These are phyloP conservation scores for Solanum hybrid DNA, from an alignment of 305 asterid genomes.

Conservation along the genomic window DNA sequence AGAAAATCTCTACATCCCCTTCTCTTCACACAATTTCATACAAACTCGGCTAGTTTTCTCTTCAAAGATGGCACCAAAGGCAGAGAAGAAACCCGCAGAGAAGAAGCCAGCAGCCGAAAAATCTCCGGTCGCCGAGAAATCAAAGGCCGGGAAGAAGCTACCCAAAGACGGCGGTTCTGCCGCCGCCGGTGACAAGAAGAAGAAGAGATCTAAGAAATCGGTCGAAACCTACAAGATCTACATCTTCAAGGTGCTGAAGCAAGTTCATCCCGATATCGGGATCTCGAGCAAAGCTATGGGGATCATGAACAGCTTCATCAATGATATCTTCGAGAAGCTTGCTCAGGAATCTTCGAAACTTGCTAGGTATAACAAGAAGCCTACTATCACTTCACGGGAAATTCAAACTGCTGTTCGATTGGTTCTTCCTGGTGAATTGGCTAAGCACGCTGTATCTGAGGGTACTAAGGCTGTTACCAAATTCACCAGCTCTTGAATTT, in stretches of 20 bases:
- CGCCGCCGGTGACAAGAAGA: constrained; percentile 11
- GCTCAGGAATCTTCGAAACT: constrained; percentile 40
- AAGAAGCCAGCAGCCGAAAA: constrained; percentile 48
- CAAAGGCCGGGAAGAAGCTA: constrained; percentile 11
- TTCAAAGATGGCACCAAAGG: constrained; percentile 40
- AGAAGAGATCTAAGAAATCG: constrained; percentile 15
- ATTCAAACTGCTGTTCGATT: constrained; percentile 50
- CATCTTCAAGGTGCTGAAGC: constrained; percentile 54
- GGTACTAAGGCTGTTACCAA: constrained; percentile 61
- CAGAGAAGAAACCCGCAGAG: constrained; percentile 49
- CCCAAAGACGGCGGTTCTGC: background rate
- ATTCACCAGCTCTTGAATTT: constrained; percentile 43
- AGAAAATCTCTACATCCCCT: background rate
- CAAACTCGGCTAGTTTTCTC: background rate
- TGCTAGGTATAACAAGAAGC: constrained; percentile 53
- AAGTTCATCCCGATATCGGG: constrained; percentile 52
- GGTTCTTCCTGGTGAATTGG: constrained; percentile 56
- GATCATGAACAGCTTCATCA: constrained; percentile 52
- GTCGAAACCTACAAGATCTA: constrained; percentile 56
- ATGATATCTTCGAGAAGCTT: constrained; percentile 48
- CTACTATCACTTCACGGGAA: constrained; percentile 48
- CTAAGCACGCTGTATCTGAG: constrained; percentile 53
- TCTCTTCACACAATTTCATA: background rate
- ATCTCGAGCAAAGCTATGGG: constrained; percentile 62
- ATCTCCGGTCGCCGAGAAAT: constrained; percentile 29